phyloP scores from a whole-genome alignment of 768 basidiomycete species.

The Boletus rex-veris region DNA sequence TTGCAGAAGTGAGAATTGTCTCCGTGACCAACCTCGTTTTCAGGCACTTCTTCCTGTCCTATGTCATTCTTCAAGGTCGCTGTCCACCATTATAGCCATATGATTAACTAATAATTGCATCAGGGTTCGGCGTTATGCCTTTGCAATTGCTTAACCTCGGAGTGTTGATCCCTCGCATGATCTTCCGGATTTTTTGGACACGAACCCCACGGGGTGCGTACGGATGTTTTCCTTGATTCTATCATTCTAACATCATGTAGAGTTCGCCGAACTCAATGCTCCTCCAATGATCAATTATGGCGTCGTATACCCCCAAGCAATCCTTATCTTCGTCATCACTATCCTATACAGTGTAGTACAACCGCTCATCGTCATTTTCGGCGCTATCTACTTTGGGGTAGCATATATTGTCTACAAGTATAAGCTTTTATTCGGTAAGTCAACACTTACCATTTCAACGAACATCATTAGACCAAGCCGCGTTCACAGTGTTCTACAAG shows the following conservation, averaged over 20 bases:
- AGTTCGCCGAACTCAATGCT: slow-evolving; percentile 93
- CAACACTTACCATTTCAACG: neutral
- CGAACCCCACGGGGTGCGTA: slow-evolving; percentile 83
- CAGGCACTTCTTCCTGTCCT: slow-evolving; percentile 81
- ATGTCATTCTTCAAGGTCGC: slow-evolving; percentile 78
- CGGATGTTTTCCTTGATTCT: neutral
- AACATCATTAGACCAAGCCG: neutral
- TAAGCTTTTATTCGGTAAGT: slow-evolving; percentile 88
- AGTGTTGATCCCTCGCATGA: slow-evolving; percentile 73
- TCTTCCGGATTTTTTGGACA: slow-evolving; percentile 74
- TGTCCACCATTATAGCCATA: neutral
- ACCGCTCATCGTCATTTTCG: slow-evolving; percentile 92
- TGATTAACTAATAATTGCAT: slow-evolving; percentile 2
- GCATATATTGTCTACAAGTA: slow-evolving; percentile 98
- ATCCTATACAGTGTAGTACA: slow-evolving; percentile 94
- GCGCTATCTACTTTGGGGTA: slow-evolving; percentile 94
- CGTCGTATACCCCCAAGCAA: slow-evolving; percentile 93
- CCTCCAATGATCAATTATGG: slow-evolving; percentile 99
- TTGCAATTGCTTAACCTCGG: slow-evolving; percentile 91
- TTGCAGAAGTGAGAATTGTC: slow-evolving; percentile 2
- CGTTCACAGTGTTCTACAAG: slow-evolving; percentile 84
- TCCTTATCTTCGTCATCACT: slow-evolving; percentile 93
- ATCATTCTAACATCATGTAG: slow-evolving; percentile 39
- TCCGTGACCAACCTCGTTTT: slow-evolving; percentile 5
- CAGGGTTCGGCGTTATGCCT: slow-evolving; percentile 92